A percentile compares a stretch with the other conserved stretches of the same genome.
phyloP scores from a whole-genome alignment of 805 yeast genomes.

The Nematodospora valgi region DNA sequence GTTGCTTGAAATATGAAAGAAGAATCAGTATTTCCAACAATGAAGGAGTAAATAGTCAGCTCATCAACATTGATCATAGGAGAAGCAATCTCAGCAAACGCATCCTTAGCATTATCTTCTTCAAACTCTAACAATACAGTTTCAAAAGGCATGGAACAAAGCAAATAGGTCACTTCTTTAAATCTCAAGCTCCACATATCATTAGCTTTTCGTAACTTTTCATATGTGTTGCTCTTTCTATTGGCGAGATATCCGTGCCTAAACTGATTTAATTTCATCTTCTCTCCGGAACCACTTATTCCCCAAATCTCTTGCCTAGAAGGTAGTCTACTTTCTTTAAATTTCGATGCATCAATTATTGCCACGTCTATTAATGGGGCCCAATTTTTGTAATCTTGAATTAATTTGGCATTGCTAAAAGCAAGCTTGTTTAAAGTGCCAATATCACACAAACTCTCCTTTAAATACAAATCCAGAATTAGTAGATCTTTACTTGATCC shows the following conservation, averaged over 20 bases:
- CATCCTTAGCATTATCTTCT: conserved; percentile 10
- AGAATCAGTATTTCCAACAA: conserved; percentile 9
- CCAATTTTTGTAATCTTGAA: conserved; percentile 42
- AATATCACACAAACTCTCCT: conserved; percentile 6
- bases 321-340: conserved; percentile 12
- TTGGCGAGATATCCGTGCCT: conserved; percentile 29
- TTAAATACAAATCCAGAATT: conserved; percentile 21
- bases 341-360: conserved; percentile 23
- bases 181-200: conserved; percentile 15
- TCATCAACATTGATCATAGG: conserved; percentile 13
- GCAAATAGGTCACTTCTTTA: conserved; percentile 20
- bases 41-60: conserved; percentile 15
- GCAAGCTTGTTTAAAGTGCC: conserved; percentile 9
- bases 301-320: conserved; percentile 43
- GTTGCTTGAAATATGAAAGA: conserved; percentile 26
- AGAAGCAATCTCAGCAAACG: conserved; percentile 24
- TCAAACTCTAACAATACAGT: conserved; percentile 33
- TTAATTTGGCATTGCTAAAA: conserved; percentile 19
- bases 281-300: conserved; percentile 32
- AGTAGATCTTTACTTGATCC: conserved; percentile 36
- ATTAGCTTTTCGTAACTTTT: conserved; percentile 28
- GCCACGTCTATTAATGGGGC: conserved; percentile 44
- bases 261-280: conserved; percentile 30
- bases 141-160: conserved; percentile 38
- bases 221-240: conserved; percentile 23